Conservation (phyloP, 495 filamentous ascomycete species). For the Podospora appendiculata region DNA sequence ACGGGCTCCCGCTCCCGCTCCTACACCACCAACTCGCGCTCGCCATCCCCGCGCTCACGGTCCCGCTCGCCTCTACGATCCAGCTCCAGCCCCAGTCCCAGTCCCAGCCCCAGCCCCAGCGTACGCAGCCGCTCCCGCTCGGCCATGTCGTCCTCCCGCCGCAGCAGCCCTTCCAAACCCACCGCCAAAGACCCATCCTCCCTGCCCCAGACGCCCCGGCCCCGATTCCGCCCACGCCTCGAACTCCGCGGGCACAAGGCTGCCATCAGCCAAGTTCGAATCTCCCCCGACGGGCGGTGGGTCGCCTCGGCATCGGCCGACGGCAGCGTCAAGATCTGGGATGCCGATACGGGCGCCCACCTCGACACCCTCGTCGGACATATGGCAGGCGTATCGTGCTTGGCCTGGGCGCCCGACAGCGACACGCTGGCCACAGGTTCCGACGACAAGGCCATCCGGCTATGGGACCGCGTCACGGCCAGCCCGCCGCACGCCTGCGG, state of each 20-base stretch:
- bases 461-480: conserved; percentile 82
- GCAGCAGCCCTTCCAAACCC: neutral
- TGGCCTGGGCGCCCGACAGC: conserved; percentile 87
- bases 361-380: conserved; percentile 89
- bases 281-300: conserved; percentile 82
- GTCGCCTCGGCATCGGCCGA: conserved; percentile 90
- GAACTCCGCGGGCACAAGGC: conserved; percentile 63
- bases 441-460: conserved; percentile 90
- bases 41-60: conserved; percentile 21
- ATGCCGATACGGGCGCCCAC: conserved; percentile 65
- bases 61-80: conserved; percentile 18
- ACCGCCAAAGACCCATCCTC: neutral
- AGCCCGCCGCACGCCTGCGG: conserved; percentile 45
- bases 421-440: conserved; percentile 80
- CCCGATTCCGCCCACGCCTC: conserved; percentile 29
- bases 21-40: conserved; percentile 29
- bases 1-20: conserved; percentile 17
- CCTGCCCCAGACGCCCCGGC: conserved; percentile 14
- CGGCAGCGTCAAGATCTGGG: conserved; percentile 84
- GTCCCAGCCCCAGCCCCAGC: neutral
- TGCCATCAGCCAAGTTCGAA: conserved; percentile 77
- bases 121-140: conserved; percentile 8
- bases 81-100: conserved; percentile 5
- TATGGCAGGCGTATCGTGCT: conserved; percentile 79
- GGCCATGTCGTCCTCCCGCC: conserved; percentile 8